Base-by-base conservation (phyloP, 2,329 filamentous ascomycete genomes). In the Cercospora zeae-maydis region DNA sequence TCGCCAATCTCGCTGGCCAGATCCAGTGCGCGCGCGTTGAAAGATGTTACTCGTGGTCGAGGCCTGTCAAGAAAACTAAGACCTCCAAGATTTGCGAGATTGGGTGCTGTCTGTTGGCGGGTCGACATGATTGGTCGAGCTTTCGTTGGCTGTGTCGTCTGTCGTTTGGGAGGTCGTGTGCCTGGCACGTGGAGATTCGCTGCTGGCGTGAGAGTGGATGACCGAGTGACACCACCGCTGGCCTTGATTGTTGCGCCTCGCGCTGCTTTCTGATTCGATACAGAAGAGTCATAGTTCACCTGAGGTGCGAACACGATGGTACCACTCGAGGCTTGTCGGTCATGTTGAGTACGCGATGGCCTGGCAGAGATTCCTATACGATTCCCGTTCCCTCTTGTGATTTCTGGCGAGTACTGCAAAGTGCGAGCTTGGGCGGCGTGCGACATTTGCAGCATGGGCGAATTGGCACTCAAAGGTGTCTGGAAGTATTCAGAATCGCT, bases 291-390 rank as follows among this genome's bases (percentile, higher is more conserved):
- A 64, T 64, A 64, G 39, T 47, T 58, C 19, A 67, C 56, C 42
- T 66, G 65, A n/a, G 92, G 92, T 34, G 90, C 92, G 77, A 90
- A 96, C 1, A 96, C 80, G 59, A 96, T 92, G 0, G 93, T 96
- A 69, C 88, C 91, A 19, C 87, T 89, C 0, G 93, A 96, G 3
- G 89, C 75, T 11, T 91, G 92, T 37, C 92, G 88, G 60, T 79
- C 83, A 71, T 96, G 92, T 72, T 76, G 54, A 54, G 65, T 68
- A 45, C 67, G 70, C 61, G 59, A 52, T 19, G 62, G 56, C 8
- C 56, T 70, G 77, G 72, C 77, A 21, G 59, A 27, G 21, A 33
- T 14, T 30, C 51, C 34, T 11, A 24, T 31, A n/a, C 31, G 19
- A 11, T 49, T 39, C 11, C 2, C 30, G 37, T 72, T 70, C 54